Conservation (phyloP, 2,329 filamentous ascomycete species). For the Aspergillus pseudoglaucus region DNA sequence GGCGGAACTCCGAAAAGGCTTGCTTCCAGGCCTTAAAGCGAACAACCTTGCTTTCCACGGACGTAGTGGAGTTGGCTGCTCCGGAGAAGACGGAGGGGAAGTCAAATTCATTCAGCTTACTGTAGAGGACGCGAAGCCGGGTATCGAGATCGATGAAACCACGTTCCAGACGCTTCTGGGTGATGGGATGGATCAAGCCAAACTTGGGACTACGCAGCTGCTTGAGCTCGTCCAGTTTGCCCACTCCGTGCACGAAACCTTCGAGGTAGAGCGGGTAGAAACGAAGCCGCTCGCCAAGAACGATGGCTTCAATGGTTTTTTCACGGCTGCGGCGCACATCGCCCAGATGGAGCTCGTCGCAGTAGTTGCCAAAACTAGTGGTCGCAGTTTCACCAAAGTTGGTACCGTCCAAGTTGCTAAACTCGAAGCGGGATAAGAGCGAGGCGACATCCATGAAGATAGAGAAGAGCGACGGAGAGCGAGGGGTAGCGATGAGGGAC, state of each 20-base stretch:
- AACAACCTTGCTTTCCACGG: constrained; percentile 67
- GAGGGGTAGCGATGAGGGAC: constrained; percentile 53
- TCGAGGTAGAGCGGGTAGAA: constrained; percentile 80
- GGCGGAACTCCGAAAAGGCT: constrained; percentile 67
- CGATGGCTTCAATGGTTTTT: constrained; percentile 80
- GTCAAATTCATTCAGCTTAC: constrained; percentile 77
- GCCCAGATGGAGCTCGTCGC: constrained; percentile 67
- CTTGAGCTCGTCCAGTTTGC: constrained; percentile 70
- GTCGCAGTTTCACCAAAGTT: constrained; percentile 58
- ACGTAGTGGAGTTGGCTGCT: constrained; percentile 74
- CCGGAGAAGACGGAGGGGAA: constrained; percentile 87
- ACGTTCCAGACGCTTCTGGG: constrained; percentile 72
- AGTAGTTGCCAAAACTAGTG: constrained; percentile 51
- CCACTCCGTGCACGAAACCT: constrained; percentile 83
- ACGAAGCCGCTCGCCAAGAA: constrained; percentile 83
- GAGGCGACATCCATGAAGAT: constrained; percentile 57
- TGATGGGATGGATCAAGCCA: constrained; percentile 61
- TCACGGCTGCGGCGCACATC: constrained; percentile 78
- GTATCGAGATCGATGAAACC: constrained; percentile 72
- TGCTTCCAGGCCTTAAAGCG: constrained; percentile 79
- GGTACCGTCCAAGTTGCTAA: constrained; percentile 56
- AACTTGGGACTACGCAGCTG: constrained; percentile 64
- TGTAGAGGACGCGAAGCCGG: constrained; percentile 63
- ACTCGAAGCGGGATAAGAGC: constrained; percentile 52
- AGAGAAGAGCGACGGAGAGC: constrained; percentile 49